Base-by-base conservation (phyloP, 1,139 yeast species). In the Suhomyces panamericanus region DNA sequence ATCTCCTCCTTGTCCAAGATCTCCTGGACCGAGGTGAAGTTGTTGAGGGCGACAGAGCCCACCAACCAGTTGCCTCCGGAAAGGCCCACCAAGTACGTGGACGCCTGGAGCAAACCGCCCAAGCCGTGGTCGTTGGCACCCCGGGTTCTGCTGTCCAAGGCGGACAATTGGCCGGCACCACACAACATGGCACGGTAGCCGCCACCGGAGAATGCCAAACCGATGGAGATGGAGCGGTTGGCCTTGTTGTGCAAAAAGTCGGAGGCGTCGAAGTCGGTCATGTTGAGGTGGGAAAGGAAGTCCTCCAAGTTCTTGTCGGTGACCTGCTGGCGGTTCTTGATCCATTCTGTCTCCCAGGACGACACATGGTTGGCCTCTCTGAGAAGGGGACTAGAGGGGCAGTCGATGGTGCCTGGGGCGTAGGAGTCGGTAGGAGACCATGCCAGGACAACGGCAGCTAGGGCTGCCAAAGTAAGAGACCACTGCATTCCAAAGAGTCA, bases 11-110 rank as follows among this genome's bases (percentile, higher is more conserved):
- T 69, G 12, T 72, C 70, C 42, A 72, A 70, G 44, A 83, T 80
- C 2, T 73, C 79, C 55, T 81, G 81, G 22, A 90, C 83, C 2
- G 87, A 73, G 9, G 95, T 83, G 80, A 85, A 89, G 62, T 88
- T 87, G 64, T 90, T 89, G 66, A 82, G 73, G n/a, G 83, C 87
- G 40, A 89, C 63, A 10, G 95, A 78, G 3, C 95, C 91, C 11
- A 88, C 81, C 42, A 89, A 72, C 96, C 96, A 89, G 53, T 78
- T 77, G 42, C 96, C 96, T 37, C 97, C 97, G 0, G 95, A 85
- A 38, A 90, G 72, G 32, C 96, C 96, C 1, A 86, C 75, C 38
- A 89, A 58, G 61, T 88, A 89, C 1, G 95, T 81, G 1, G 93
- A 62, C 2, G 85, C 70, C 56, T 90, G 89, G 41, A 87, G 69